These are phyloP conservation scores for Pichia sp. DNA, from an alignment of 1,139 yeast genomes.

Conservation along the genomic window DNA sequence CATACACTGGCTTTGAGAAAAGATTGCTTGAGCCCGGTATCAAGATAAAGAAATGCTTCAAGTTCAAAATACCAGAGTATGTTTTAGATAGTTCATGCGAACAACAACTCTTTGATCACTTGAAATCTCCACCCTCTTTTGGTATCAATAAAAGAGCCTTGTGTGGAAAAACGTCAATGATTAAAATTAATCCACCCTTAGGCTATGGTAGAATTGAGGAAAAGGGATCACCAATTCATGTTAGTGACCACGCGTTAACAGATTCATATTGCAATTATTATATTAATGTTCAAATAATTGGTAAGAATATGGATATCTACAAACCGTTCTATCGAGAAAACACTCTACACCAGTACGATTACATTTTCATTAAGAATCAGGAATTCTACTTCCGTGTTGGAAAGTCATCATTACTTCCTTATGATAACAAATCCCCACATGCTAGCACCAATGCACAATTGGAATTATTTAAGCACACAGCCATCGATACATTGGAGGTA, in stretches of 20 bases:
- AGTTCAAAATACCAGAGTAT: conserved; percentile 53
- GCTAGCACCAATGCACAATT: conserved; percentile 15
- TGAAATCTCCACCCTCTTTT: conserved; percentile 54
- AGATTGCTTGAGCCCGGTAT: conserved; percentile 7
- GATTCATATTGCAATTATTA: conserved; percentile 20
- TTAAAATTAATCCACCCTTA: conserved; percentile 20
- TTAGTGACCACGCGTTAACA: conserved; percentile 23
- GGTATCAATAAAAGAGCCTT: conserved; percentile 38
- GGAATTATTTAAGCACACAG: conserved; percentile 11
- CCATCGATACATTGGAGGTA: conserved; percentile 10
- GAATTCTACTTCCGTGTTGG: conserved; percentile 18
- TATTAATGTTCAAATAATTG: conserved; percentile 21
- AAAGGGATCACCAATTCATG: conserved; percentile 28
- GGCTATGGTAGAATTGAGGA: conserved; percentile 34
- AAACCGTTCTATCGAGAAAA: conserved; percentile 13
- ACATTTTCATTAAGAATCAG: conserved; percentile 17
- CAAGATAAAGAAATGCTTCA: conserved; percentile 29
- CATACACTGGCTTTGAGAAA: conserved; percentile 37
- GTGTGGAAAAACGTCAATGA: conserved; percentile 6
- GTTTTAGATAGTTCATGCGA: conserved; percentile 52
- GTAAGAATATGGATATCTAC: conserved; percentile 16
- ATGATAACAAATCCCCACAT: conserved; percentile 6
- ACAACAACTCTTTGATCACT: conserved; percentile 44
- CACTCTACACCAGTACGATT: conserved; percentile 16
- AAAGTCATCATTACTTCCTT: conserved; percentile 2